Base-by-base conservation (phyloP, 2,329 filamentous ascomycete genomes). In the Trichoderma lentiforme region DNA sequence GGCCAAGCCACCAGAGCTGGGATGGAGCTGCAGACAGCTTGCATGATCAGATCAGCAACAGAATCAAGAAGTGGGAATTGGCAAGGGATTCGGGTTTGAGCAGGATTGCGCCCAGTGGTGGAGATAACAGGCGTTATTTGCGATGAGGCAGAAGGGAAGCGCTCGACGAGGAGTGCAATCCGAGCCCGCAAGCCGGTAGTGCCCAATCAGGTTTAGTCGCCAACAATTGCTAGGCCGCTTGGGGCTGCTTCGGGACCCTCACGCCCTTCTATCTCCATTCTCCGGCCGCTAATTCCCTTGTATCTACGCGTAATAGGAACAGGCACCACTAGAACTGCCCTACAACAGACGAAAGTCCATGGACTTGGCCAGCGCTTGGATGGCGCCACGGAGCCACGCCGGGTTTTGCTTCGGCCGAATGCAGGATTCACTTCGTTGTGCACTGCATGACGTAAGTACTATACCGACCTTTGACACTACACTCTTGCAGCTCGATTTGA, bases 11-110 rank as follows among this genome's bases (percentile, higher is more conserved):
- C 65, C 34, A 47, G 51, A 61, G 65, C 65, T 43, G 53, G 26
- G 57, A 61, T 28, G 56, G n/a, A 61, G 36, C 28, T 24, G 66
- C 57, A 28, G 21, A 36, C 34, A 53, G 67, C 56, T 70, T 70
- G 67, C 67, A 70, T 70, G 67, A 70, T 62, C 56, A 51, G 28
- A 70, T 62, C 56, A 53, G 28, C 63, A 62, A 69, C 43, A 15
- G 8, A n/a, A 24, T 6, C 56, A 9, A 61, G 34, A 26, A 43
- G 64, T 57, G 53, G 67, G 34, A 51, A 34, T 58, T 21, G 67
- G 39, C 56, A 70, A 70, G 67, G 67, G 67, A 70, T 70, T 70
- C 67, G 67, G 67, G 67, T 60, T 70, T 62, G 39, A 70, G 28
- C 28, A 70, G 57, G 21, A 62, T 34, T 62, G 57, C 57, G 57